Evolutionary conservation across 805 yeast genomes (phyloP).

Genomic region (Ogataea trehalophila): DNA sequence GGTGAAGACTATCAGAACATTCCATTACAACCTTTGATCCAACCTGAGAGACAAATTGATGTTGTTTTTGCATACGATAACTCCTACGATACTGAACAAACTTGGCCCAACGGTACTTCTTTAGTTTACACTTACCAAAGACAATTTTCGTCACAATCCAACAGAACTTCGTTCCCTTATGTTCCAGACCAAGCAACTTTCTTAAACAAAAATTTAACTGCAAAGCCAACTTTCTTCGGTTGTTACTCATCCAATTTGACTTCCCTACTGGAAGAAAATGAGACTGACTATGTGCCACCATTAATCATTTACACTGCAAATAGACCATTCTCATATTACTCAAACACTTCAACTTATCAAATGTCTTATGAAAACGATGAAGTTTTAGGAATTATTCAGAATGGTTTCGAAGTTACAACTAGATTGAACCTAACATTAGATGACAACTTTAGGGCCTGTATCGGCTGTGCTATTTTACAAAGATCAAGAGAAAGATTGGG

Average conservation of each 20-base stretch:
- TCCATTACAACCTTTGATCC: constrained; percentile 62
- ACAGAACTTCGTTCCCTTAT: constrained; percentile 67
- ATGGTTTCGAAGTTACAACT: constrained; percentile 70
- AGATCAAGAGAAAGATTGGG: constrained; percentile 70
- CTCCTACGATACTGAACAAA: constrained; percentile 54
- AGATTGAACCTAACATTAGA: constrained; percentile 66
- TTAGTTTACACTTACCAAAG: constrained; percentile 52
- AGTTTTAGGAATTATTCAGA: constrained; percentile 54
- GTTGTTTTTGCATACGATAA: constrained; percentile 62
- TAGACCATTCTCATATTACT: constrained; percentile 54
- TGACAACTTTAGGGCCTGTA: constrained; percentile 63
- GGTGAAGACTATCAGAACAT: constrained; percentile 74
- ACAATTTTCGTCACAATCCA: constrained; percentile 49
- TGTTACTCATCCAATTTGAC: constrained; percentile 67
- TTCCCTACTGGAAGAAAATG: constrained; percentile 36
- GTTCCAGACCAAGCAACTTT: constrained; percentile 71
- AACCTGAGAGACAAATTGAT: constrained; percentile 57
- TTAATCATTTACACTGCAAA: constrained; percentile 76
- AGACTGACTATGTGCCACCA: constrained; percentile 51
- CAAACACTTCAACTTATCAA: constrained; percentile 73
- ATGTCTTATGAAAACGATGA: constrained; percentile 57
- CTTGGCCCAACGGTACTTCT: constrained; percentile 69
- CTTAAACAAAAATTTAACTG: constrained; percentile 52
- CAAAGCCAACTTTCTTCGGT: constrained; percentile 78
- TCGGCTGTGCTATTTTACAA: constrained; percentile 79